Base-by-base conservation (phyloP, 805 yeast species). In the Hanseniaspora mollemarum region DNA sequence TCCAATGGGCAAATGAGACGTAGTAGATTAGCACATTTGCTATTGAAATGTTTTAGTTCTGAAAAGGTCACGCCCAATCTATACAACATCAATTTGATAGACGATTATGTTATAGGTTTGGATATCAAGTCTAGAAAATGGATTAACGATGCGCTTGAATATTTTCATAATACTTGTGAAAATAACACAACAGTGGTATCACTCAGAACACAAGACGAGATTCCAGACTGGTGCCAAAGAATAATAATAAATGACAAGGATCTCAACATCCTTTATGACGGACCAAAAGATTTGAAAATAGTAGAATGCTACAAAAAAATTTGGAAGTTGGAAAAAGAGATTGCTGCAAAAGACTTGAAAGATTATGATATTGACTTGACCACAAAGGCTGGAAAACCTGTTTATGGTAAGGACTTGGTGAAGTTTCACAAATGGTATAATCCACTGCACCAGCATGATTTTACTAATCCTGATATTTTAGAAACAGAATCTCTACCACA, bases 1-100 rank as follows among this genome's bases (percentile, higher is more conserved):
- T 84, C 95, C 63, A 92, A 92, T 63, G 98, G 98, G 0, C 98
- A 92, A 64, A 79, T 84, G 62, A 73, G 98, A 58, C 71, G 98
- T 46, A 95, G 96, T 0, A 72, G 96, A 54, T 67, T 92, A 25
- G 97, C 96, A 0, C 74, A 76, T 54, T 78, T 87, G 0, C 58
- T 92, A 39, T 71, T 86, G 51, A 69, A 71, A 41, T 67, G 74
- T 31, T 95, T 96, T 0, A 68, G 71, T 40, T 56, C 87, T 28
- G 25, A 22, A 5, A 35, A 26, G 13, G 36, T 18, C 8, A 48
- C n/a, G 15, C 22, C 32, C 15, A 31, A 2, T 5, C 12, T 13
- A 21, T 32, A 40, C 19, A 22, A 32, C 4, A 40, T 48, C 15
- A 66, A 87, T 49, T 62, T 90, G 4, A 72, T 90, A 18, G 97